Percentiles rank a stretch among this genome's conserved stretches.
Evolutionary conservation across 2,329 filamentous ascomycete genomes (phyloP).

Genomic region (Stemphylium beticola): DNA sequence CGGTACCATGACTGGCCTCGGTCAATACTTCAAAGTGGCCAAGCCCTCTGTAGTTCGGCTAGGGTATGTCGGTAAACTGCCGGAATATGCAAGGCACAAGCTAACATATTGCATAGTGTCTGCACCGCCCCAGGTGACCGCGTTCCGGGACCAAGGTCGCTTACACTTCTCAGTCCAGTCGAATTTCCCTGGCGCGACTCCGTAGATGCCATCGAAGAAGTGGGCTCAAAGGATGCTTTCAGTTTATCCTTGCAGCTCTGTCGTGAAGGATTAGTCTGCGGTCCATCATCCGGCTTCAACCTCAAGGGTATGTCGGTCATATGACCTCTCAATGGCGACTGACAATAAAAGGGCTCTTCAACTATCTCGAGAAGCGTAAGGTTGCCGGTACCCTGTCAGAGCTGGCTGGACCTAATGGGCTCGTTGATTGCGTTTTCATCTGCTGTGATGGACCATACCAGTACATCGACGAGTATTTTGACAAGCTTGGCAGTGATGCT

Average conservation of each 20-base stretch:
- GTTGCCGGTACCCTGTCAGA: constrained; percentile 15
- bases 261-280: constrained; percentile 64
- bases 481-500: constrained; percentile 55
- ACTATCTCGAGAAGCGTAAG: constrained; percentile 21
- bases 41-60: constrained; percentile 27
- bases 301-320: constrained; percentile 52
- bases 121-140: constrained; percentile 64
- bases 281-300: constrained; percentile 67
- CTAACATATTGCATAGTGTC: constrained; percentile 50
- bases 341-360: constrained; percentile 22
- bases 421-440: constrained; percentile 53
- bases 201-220: constrained; percentile 63
- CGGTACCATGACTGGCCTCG: constrained; percentile 42
- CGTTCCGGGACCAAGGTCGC: constrained; percentile 64
- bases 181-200: constrained; percentile 66
- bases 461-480: constrained; percentile 66
- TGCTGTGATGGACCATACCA: constrained; percentile 70
- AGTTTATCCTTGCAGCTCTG: constrained; percentile 61
- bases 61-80: constrained; percentile 10
- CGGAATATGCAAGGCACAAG: not conserved
- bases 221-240: constrained; percentile 62
- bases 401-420: constrained; percentile 13
- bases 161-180: constrained; percentile 56
- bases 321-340: not conserved
- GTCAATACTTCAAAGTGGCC: constrained; percentile 29